Conservation (phyloP, 73 alveolate species). For the Durusdinium trenchii region DNA sequence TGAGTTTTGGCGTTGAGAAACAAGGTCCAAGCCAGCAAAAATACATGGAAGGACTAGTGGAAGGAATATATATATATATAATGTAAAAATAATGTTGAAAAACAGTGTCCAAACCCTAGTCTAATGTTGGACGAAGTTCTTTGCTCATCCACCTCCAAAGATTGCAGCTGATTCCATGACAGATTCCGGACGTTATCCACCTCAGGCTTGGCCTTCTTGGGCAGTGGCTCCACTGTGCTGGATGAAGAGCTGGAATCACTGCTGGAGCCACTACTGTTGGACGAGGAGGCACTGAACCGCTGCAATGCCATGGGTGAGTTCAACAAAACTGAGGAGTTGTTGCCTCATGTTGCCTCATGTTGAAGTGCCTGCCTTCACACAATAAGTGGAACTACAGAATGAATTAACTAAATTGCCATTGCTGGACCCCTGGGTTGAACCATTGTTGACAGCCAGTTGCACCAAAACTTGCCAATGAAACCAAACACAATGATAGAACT, state of each 20-base stretch:
- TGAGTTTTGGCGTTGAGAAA: no score
- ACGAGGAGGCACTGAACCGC: not conserved
- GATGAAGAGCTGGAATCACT: not conserved
- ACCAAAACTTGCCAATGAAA: not conserved
- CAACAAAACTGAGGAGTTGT: no score
- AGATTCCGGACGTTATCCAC: not conserved
- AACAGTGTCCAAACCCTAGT: no score
- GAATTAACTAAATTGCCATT: no score
- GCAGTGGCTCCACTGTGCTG: not conserved
- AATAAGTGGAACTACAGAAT: not conserved
- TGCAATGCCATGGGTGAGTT: not conserved
- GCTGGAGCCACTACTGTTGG: not conserved
- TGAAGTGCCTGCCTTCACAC: not conserved
- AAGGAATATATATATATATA: no score
- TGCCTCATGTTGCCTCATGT: not conserved
- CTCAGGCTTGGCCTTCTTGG: not conserved
- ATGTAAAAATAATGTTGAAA: no score
- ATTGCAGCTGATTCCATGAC: slow-evolving; percentile 19
- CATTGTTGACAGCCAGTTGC: no score
- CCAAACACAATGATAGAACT: no score
- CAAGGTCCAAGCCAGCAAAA: no score
- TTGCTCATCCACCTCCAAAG: not conserved
- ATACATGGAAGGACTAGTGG: no score
- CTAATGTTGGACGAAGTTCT: not conserved
- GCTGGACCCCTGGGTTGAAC: no score